Percentiles rank a stretch among this genome's conserved stretches.
phyloP scores from a whole-genome alignment of 2,329 filamentous ascomycete species.

The Xylaria sp. region DNA sequence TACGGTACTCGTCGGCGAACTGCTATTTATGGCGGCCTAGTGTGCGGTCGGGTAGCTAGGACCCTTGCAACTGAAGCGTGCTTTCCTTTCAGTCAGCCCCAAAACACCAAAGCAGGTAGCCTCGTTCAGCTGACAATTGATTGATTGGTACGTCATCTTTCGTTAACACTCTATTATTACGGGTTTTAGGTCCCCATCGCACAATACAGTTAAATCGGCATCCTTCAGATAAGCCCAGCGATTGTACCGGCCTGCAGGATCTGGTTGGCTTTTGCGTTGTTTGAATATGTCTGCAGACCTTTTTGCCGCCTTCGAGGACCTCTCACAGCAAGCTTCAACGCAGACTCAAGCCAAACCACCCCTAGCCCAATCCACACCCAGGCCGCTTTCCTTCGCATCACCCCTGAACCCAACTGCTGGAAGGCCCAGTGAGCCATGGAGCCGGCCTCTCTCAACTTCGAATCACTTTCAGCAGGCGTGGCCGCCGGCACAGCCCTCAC shows the following conservation, averaged over 20 bases:
- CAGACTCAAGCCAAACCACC: slow-evolving; percentile 36
- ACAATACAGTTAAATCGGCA: neutral
- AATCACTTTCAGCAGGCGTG: slow-evolving; percentile 32
- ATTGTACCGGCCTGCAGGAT: neutral
- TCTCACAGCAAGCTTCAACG: slow-evolving; percentile 48
- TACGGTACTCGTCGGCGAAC: neutral
- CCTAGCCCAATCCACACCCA: slow-evolving; percentile 15
- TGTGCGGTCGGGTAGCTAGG: neutral
- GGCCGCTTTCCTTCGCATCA: slow-evolving; percentile 41
- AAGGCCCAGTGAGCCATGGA: slow-evolving; percentile 47
- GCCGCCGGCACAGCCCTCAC: slow-evolving; percentile 47
- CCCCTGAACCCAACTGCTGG: slow-evolving; percentile 5
- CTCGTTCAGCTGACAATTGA: neutral
- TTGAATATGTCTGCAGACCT: slow-evolving; percentile 71
- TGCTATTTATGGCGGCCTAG: neutral
- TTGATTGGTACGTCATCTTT: slow-evolving; percentile 7
- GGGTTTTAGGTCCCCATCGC: neutral
- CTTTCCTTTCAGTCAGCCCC: neutral
- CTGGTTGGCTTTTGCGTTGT: neutral
- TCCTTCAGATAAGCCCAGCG: neutral
- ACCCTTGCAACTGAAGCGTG: neutral
- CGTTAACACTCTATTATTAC: neutral
- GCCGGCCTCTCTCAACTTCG: slow-evolving; percentile 24
- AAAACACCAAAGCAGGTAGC: neutral
- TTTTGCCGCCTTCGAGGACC: slow-evolving; percentile 70